Conservation (phyloP, 208 protist genomes). For the Entamoeba nuttalli region DNA sequence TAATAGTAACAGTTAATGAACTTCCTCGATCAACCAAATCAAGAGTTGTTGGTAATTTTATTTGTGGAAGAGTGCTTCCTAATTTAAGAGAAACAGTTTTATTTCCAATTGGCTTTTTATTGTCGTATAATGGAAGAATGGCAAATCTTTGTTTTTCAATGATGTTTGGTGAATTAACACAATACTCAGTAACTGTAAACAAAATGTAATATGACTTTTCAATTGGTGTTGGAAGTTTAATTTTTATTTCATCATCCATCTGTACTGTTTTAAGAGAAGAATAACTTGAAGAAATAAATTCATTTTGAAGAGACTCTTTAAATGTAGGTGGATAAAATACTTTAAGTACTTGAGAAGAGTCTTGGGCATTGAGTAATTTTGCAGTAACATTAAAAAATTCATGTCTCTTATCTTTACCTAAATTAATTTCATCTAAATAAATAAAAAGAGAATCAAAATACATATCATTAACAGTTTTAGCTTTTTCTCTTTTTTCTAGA, state of each 20-base stretch:
- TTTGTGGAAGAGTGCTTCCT: background rate
- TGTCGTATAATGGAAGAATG: background rate
- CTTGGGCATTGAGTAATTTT: background rate
- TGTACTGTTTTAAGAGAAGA: background rate
- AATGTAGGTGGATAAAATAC: background rate
- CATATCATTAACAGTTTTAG: background rate
- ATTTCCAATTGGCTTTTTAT: background rate
- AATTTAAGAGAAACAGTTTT: background rate
- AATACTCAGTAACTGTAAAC: background rate
- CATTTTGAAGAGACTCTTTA: background rate
- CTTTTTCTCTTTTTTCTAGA: background rate
- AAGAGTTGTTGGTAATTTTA: background rate
- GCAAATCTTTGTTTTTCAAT: background rate
- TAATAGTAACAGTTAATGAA: background rate
- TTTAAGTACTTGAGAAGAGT: background rate
- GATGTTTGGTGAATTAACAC: background rate
- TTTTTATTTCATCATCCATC: background rate
- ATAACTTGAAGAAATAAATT: background rate
- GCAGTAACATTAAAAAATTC: background rate
- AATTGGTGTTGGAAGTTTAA: background rate
- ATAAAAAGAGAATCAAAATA: background rate
- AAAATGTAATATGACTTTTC: background rate
- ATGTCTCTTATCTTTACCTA: background rate
- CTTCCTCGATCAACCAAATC: background rate
- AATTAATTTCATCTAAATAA: background rate